Conservation (phyloP, 805 yeast species). For the Yamadazyma sp. region DNA sequence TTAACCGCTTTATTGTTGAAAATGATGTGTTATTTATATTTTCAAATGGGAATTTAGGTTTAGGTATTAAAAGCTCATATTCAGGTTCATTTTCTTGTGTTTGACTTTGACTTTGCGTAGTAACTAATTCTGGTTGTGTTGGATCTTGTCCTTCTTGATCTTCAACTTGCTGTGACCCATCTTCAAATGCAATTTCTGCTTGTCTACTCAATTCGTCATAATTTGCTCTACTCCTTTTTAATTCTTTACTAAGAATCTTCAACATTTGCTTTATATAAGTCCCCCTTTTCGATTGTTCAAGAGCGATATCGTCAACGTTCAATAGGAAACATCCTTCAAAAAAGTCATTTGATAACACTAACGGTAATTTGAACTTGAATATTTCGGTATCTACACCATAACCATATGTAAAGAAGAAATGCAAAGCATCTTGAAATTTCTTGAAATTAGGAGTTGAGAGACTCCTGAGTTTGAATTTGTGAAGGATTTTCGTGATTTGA, state of each 20-base stretch:
- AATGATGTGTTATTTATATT: slow-evolving; percentile 2
- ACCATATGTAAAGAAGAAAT: slow-evolving; percentile 2
- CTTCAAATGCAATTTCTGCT: slow-evolving; percentile 3
- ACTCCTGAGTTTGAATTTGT: neutral
- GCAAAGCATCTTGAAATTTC: slow-evolving; percentile 4
- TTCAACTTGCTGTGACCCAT: neutral
- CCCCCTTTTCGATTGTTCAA: slow-evolving; percentile 1
- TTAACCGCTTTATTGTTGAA: slow-evolving; percentile 3
- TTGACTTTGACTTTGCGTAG: neutral
- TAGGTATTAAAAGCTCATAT: slow-evolving; percentile 6
- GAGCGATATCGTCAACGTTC: slow-evolving; percentile 2
- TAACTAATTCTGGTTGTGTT: too few species aligned
- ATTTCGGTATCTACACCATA: slow-evolving; percentile 2
- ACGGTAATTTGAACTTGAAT: slow-evolving; percentile 4
- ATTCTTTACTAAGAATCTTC: slow-evolving; percentile 3
- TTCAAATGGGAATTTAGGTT: slow-evolving; percentile 7
- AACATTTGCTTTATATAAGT: slow-evolving; percentile 4
- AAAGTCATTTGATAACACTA: slow-evolving; percentile 2
- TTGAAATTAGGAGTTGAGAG: slow-evolving; percentile 1
- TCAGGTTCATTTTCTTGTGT: neutral
- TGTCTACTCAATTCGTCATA: slow-evolving; percentile 9
- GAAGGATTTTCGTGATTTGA: slow-evolving; percentile 1
- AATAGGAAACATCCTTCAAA: slow-evolving; percentile 3
- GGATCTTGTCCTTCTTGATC: too few species aligned
- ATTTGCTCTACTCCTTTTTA: neutral